Evolutionary conservation across 2,329 filamentous ascomycete species (phyloP), one percentile per base, ranked within the genome.

Genomic region (Colletotrichum sp.): DNA sequence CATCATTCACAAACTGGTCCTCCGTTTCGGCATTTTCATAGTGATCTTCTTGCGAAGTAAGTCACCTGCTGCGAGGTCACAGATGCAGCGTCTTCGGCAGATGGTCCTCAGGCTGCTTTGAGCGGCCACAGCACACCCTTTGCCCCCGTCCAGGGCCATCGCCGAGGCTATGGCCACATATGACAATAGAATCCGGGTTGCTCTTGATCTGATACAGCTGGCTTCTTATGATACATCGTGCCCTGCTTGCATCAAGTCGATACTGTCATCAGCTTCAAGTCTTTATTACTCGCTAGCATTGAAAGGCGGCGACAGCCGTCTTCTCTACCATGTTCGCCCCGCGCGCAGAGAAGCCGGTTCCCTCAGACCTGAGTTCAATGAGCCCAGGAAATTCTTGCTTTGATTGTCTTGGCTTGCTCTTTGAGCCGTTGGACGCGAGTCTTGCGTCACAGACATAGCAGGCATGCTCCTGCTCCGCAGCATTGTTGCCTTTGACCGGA

Each of bases 391-490:
- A 68, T 87, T 91, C 43, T 92, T 89, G 79, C 91, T 91, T 57
- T 79, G 77, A 74, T 65, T 81, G 79, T 78, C 82, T 80, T 18
- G 82, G 85, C 15, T 86, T 87, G 64, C 89, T 84, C 69, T 86
- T 85, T 63, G 85, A 84, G 60, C 84, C 82, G 74, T 84, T 84
- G 34, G 86, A 87, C 8, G 92, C 93, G n/a, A 98, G 85, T 80
- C 96, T 92, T 52, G 91, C 90, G 77, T 98, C 95, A 81, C 96
- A 99, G 7, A 98, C 96, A 83, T 95, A 98, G 84, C 97, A 99
- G 66, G 89, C 85, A 4, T 95, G 85, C 12, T 85, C 84, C 4
- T 89, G 88, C 2, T 84, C 80, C 12, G 82, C 80, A 15, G 79
- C 76, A 26, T 85, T 81, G 74, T 84, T 87, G 78, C 81, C 88